Conservation (phyloP, 768 basidiomycete genomes). For the Lactifluus rugatus region DNA sequence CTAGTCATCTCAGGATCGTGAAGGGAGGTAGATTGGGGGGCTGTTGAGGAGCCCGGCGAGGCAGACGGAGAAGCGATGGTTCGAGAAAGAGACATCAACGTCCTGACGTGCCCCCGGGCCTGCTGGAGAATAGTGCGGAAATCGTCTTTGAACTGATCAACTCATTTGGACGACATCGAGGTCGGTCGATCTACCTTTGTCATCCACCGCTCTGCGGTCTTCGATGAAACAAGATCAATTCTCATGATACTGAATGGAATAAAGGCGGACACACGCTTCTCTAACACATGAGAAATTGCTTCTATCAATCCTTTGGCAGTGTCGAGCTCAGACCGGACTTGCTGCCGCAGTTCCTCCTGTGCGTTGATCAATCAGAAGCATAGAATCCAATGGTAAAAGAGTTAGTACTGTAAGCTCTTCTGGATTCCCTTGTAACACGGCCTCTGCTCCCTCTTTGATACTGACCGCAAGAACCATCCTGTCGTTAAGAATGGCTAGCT, state of each 20-base stretch:
- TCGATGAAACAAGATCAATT: not conserved
- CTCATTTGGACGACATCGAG: not conserved
- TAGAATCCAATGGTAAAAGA: not conserved
- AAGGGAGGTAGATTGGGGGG: conserved; percentile 31
- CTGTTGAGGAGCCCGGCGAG: conserved; percentile 28
- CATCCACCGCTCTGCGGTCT: conserved; percentile 18
- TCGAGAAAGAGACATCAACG: conserved; percentile 40
- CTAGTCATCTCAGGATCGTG: conserved; percentile 34
- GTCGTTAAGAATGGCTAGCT: conserved; percentile 14
- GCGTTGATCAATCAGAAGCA: not conserved
- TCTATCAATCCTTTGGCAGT: conserved; percentile 15
- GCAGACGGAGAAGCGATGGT: conserved; percentile 27
- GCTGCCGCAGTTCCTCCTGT: conserved; percentile 15
- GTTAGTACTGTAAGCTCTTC: conserved; percentile 11
- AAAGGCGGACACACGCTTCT: conserved; percentile 9
- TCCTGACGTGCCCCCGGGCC: conserved; percentile 48
- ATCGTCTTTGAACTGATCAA: conserved; percentile 40
- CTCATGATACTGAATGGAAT: not conserved
- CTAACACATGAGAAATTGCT: conserved; percentile 15
- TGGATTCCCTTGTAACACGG: conserved; percentile 8
- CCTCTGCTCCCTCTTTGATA: conserved; percentile 20
- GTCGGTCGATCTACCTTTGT: conserved; percentile 10
- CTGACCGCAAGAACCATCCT: conserved; percentile 19
- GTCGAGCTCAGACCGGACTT: conserved; percentile 18
- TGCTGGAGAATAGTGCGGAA: conserved; percentile 63